Evolutionary conservation across 2,329 filamentous ascomycete genomes (phyloP), one percentile per base, ranked within the genome.

Genomic region (Aspergillus sp.): DNA sequence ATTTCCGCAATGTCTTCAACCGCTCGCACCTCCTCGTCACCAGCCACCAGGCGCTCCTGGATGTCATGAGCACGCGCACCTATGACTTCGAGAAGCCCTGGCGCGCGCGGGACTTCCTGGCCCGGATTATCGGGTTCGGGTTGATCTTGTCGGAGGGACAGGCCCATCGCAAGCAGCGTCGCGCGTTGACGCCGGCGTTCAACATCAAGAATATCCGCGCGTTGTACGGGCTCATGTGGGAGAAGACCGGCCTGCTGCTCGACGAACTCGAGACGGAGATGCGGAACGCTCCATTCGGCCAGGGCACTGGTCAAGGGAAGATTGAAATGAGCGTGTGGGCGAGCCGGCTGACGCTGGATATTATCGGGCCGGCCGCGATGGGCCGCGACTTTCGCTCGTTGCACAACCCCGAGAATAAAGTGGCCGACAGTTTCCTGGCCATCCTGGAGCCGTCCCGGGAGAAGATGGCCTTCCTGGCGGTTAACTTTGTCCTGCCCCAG

Each of bases 341-440:
- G 8, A 65, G 62, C 33, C 73, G 78, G 3, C 72, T 76, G 2
- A 79, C 77, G 0, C 70, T 81, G 6, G 78, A 81, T 50, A 78
- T 81, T 40, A 81, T 81, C 43, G 78, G 78, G 1, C 62, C 76
- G 1, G 75, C 76, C 1, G 78, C 76, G 9, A 74, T 80, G 69
- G 76, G 76, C 5, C 69, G 74, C 28, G 78, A 80, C 51, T 81
- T 81, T 53, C 65, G 73, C 41, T 69, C 76, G 0, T 60, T 81
- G 1, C 60, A 71, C 4, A 67, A 79, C 44, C 71, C 73, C 0
- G 60, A 71, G 39, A 79, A 76, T 56, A 71, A 73, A 48, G 68
- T 81, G n/a, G 73, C 72, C 36, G 61, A 68, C 38, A 76, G 71
- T 6, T 81, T 80, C 56, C 63, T 71, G 10, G 67, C 58, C 1